Evolutionary conservation across 805 yeast genomes (phyloP).

Genomic region (Barnettozyma siamensis): DNA sequence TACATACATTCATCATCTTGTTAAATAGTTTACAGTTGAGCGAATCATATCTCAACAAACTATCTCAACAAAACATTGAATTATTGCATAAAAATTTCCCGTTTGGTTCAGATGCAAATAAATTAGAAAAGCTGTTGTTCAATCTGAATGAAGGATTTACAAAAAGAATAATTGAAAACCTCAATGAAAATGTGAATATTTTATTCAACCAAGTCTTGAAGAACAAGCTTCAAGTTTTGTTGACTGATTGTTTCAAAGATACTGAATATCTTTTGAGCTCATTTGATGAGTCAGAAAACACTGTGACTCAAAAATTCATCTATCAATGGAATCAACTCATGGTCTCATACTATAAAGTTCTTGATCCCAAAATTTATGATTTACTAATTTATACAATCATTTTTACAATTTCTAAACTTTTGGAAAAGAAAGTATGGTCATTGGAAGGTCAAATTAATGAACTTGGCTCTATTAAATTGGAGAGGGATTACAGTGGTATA

Average conservation of each 20-base stretch:
- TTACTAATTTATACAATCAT: constrained; percentile 46
- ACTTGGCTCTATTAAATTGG: constrained; percentile 76
- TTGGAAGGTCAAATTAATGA: constrained; percentile 69
- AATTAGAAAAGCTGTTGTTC: constrained; percentile 23
- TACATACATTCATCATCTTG: constrained; percentile 58
- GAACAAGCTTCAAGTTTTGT: constrained; percentile 35
- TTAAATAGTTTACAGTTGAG: constrained; percentile 70
- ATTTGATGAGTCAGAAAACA: constrained; percentile 31
- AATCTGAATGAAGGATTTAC: constrained; percentile 21
- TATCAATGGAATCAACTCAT: constrained; percentile 60
- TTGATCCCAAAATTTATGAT: constrained; percentile 49
- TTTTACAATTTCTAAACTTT: constrained; percentile 43
- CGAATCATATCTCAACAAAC: constrained; percentile 46
- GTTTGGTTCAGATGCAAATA: constrained; percentile 30
- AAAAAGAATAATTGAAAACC: constrained; percentile 26
- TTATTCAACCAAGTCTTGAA: constrained; percentile 44
- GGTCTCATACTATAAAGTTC: constrained; percentile 56
- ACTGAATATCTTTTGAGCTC: constrained; percentile 21
- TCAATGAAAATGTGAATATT: constrained; percentile 36
- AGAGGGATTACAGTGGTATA: constrained; percentile 70
- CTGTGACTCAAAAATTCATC: constrained; percentile 44
- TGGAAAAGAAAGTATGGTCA: constrained; percentile 66
- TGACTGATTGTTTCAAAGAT: constrained; percentile 36
- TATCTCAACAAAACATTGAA: constrained; percentile 27
- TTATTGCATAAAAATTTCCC: constrained; percentile 32